Conservation (phyloP, 2,329 filamentous ascomycete genomes). For the Meredithiella fracta region DNA sequence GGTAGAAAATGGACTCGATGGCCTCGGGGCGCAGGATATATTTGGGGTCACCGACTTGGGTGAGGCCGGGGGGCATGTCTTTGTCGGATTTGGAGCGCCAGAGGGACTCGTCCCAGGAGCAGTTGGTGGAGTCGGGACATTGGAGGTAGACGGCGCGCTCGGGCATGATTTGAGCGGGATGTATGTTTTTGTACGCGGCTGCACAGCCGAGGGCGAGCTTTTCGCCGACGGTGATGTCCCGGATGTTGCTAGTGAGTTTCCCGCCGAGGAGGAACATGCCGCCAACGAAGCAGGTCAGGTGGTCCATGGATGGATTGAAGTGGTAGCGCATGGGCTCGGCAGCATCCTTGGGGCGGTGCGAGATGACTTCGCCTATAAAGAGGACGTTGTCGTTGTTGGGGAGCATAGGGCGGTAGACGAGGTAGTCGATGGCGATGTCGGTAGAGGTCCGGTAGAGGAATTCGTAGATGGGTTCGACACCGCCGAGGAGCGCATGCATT, state of each 20-base stretch:
- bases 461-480: constrained; percentile 27
- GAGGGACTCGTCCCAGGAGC: constrained; percentile 20
- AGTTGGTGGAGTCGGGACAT: constrained; percentile 21
- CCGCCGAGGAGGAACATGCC: constrained; percentile 49
- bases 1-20: constrained; percentile 64
- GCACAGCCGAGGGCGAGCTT: constrained; percentile 47
- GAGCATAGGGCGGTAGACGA: constrained; percentile 53
- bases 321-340: constrained; percentile 19
- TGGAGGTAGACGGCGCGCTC: constrained; percentile 38
- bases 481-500: constrained; percentile 49
- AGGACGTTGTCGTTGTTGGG: constrained; percentile 42
- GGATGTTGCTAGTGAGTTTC: constrained; percentile 30
- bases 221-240: constrained; percentile 39
- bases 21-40: constrained; percentile 62
- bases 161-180: constrained; percentile 42
- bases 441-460: constrained; percentile 30
- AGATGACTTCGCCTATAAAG: constrained; percentile 37
- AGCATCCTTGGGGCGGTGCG: constrained; percentile 16
- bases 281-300: constrained; percentile 48
- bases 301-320: constrained; percentile 29
- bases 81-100: constrained; percentile 21
- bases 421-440: constrained; percentile 39
- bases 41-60: constrained; percentile 35
- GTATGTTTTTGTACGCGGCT: constrained; percentile 43
- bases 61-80: constrained; percentile 36